Percentiles rank a stretch among this genome's conserved stretches.
Evolutionary conservation across 768 basidiomycete species (phyloP).

Genomic region (Mycena galopus): DNA sequence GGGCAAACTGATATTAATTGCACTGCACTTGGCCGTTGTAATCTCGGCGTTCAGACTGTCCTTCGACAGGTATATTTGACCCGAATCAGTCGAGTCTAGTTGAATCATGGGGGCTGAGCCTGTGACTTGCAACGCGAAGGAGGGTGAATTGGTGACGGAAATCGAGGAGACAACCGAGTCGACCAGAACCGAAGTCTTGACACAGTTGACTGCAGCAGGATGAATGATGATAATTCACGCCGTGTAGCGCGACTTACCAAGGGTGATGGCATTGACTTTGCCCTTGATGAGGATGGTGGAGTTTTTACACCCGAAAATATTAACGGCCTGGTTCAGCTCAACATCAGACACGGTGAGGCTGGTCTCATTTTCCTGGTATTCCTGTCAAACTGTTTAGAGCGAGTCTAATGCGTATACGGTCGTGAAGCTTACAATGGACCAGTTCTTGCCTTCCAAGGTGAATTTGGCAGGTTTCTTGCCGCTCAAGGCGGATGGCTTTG

Average conservation of each 20-base stretch:
- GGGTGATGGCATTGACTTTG: constrained; percentile 94
- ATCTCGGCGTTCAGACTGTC: constrained; percentile 84
- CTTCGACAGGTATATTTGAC: constrained; percentile 93
- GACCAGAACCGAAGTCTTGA: constrained; percentile 88
- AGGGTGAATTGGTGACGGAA: constrained; percentile 91
- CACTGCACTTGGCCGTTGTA: constrained; percentile 93
- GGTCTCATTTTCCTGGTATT: constrained; percentile 90
- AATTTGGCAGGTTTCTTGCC: constrained; percentile 95
- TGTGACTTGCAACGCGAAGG: constrained; percentile 92
- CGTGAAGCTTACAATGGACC: constrained; percentile 79
- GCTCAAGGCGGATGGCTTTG: constrained; percentile 85
- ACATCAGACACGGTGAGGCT: constrained; percentile 80
- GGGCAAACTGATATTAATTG: constrained; percentile 91
- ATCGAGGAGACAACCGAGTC: constrained; percentile 95
- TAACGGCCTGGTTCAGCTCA: constrained; percentile 86
- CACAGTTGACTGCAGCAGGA: constrained; percentile 78
- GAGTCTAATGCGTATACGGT: neutral
- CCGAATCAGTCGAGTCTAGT: constrained; percentile 94
- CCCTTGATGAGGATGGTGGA: constrained; percentile 87
- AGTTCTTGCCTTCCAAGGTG: constrained; percentile 91
- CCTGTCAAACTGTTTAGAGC: constrained; percentile 60
- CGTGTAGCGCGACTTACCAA: constrained; percentile 66
- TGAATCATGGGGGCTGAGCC: constrained; percentile 93
- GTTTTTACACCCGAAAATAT: constrained; percentile 92
- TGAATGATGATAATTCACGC: constrained; percentile 9